Evolutionary conservation across 2,329 filamentous ascomycete genomes (phyloP).

Genomic region (Monilinia fructicola): DNA sequence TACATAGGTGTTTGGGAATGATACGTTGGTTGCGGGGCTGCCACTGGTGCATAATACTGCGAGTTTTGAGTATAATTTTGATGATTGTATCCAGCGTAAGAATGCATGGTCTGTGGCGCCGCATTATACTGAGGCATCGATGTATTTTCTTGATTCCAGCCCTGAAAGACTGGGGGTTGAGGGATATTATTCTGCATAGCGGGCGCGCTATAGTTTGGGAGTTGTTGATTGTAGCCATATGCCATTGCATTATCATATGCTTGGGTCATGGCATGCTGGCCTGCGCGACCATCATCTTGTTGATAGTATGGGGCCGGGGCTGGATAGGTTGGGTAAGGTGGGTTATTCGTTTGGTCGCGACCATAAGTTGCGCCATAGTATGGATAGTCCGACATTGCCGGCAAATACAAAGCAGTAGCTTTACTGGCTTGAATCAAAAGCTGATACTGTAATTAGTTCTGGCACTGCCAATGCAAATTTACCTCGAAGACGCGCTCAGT

Average conservation of each 20-base stretch:
- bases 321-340: constrained; percentile 32
- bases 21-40: constrained; percentile 16
- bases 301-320: constrained; percentile 35
- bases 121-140: constrained; percentile 31
- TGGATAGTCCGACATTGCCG: constrained; percentile 50
- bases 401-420: constrained; percentile 6
- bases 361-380: constrained; percentile 44
- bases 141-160: constrained; percentile 38
- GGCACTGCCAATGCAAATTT: constrained; percentile 14
- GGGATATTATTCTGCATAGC: constrained; percentile 35
- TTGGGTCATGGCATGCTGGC: constrained; percentile 31
- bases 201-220: constrained; percentile 35
- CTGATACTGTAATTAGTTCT: constrained; percentile 16
- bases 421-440: constrained; percentile 1
- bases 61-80: constrained; percentile 32
- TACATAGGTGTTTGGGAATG: constrained; percentile 18
- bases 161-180: constrained; percentile 38
- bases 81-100: constrained; percentile 29
- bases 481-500: constrained; percentile 29
- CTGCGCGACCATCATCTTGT: constrained; percentile 30
- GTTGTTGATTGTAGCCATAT: constrained; percentile 37
- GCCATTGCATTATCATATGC: constrained; percentile 35
- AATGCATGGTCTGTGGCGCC: constrained; percentile 28
- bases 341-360: constrained; percentile 33
- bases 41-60: constrained; percentile 24